These are phyloP conservation scores for Blastobotrys buckinghamii DNA, from an alignment of 1,139 yeast species.

Conservation along the genomic window DNA sequence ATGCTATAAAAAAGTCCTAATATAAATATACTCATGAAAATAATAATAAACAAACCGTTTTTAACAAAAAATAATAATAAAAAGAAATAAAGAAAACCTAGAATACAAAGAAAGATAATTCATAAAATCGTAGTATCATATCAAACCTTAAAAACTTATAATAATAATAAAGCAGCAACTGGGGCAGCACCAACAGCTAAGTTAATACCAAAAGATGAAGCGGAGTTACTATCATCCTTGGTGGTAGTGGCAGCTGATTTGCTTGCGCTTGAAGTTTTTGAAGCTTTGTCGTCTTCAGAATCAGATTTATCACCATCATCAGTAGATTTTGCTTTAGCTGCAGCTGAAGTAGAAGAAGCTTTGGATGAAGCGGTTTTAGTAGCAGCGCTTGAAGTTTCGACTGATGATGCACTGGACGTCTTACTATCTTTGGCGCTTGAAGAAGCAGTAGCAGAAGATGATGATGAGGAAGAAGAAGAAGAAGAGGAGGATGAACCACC, in stretches of 20 bases:
- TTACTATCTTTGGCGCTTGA: not conserved
- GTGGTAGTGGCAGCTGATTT: not conserved
- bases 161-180: not conserved
- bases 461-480: not conserved
- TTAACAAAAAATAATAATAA: too few relatives aligned
- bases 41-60: too few relatives aligned
- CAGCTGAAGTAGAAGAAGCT: not conserved
- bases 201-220: not conserved
- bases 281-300: not conserved
- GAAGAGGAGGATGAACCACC: not conserved
- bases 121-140: too few relatives aligned
- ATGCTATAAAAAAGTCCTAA: too few relatives aligned
- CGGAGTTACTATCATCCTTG: not conserved
- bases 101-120: too few relatives aligned
- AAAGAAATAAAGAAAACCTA: too few relatives aligned
- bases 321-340: not conserved
- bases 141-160: too few relatives aligned
- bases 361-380: not conserved
- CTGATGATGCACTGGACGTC: not conserved
- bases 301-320: not conserved
- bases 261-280: slow-evolving; percentile 1
- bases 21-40: too few relatives aligned
- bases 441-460: not conserved
- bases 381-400: slow-evolving; percentile 1
- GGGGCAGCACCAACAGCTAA: not conserved